Evolutionary conservation across 2,329 filamentous ascomycete genomes (phyloP).

Genomic region (Botrytis galanthina): DNA sequence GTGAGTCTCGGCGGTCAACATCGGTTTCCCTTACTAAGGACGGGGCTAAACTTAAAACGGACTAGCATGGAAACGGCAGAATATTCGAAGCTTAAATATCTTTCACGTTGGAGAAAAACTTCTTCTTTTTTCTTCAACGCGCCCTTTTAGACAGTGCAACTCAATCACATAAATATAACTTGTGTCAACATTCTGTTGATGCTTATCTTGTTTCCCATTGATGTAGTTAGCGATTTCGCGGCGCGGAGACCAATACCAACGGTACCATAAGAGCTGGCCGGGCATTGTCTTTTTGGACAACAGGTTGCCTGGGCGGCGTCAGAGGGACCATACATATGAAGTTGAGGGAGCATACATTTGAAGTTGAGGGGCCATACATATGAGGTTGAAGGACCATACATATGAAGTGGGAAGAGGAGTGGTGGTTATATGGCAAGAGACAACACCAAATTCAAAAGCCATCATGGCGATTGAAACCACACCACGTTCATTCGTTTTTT

Average conservation of each 20-base stretch:
- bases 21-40: neutral
- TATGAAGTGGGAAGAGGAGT: neutral
- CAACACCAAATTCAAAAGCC: neutral
- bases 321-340: constrained; percentile 69
- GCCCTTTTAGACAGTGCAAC: constrained; percentile 83
- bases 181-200: constrained; percentile 67
- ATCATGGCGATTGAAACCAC: neutral
- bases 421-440: neutral
- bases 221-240: constrained; percentile 60
- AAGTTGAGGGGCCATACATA: constrained; percentile 65
- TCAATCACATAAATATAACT: constrained; percentile 58
- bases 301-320: constrained; percentile 75
- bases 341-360: constrained; percentile 59
- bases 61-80: neutral
- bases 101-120: constrained; percentile 17
- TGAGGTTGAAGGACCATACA: constrained; percentile 65
- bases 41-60: neutral
- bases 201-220: constrained; percentile 57
- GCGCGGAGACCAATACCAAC: constrained; percentile 51
- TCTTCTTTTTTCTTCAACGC: constrained; percentile 54
- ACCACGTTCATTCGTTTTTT: neutral
- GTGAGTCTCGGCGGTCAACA: constrained; percentile 13
- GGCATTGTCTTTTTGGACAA: constrained; percentile 44
- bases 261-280: constrained; percentile 60
- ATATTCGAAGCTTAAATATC: constrained; percentile 8